A percentile compares a stretch with the other conserved stretches of the same genome.
Conservation (phyloP, 2,329 filamentous ascomycete species). For the Neobulgaria alba region DNA sequence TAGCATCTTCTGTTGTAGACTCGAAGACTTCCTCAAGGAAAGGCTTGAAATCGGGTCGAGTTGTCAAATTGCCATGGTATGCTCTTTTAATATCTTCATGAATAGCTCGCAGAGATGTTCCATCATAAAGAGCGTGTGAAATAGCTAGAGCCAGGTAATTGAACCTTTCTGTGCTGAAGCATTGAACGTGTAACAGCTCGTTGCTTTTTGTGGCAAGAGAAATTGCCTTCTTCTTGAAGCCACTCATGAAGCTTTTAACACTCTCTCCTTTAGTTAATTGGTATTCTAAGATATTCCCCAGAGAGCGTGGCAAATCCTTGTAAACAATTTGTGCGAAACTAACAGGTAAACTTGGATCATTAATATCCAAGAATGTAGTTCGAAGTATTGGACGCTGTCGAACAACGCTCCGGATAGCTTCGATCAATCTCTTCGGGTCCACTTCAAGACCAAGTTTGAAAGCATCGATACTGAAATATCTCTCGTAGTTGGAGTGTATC, state of each 20-base stretch:
- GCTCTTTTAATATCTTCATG: slow-evolving; percentile 61
- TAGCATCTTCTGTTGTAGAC: slow-evolving; percentile 35
- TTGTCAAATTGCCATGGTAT: slow-evolving; percentile 41
- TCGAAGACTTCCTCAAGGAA: slow-evolving; percentile 41
- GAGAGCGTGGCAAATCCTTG: background rate
- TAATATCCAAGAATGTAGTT: slow-evolving; percentile 61
- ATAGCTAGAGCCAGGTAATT: slow-evolving; percentile 58
- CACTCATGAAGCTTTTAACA: slow-evolving; percentile 31
- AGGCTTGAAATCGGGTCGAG: slow-evolving; percentile 40
- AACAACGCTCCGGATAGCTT: slow-evolving; percentile 55
- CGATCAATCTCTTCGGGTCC: slow-evolving; percentile 46
- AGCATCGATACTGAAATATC: slow-evolving; percentile 83
- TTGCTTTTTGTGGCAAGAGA: slow-evolving; percentile 29
- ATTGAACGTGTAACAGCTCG: slow-evolving; percentile 41
- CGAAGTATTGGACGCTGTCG: slow-evolving; percentile 60
- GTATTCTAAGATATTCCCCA: background rate
- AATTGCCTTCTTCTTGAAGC: slow-evolving; percentile 33
- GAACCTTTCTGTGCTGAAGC: slow-evolving; percentile 30
- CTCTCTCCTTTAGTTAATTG: background rate
- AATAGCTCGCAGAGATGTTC: slow-evolving; percentile 69
- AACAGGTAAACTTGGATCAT: slow-evolving; percentile 46
- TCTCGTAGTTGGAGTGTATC: slow-evolving; percentile 60
- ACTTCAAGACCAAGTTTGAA: slow-evolving; percentile 48
- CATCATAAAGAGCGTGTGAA: slow-evolving; percentile 83
- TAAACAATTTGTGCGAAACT: slow-evolving; percentile 50